Conservation (phyloP, 305 asterid species). For the Euphrasia arctica region DNA sequence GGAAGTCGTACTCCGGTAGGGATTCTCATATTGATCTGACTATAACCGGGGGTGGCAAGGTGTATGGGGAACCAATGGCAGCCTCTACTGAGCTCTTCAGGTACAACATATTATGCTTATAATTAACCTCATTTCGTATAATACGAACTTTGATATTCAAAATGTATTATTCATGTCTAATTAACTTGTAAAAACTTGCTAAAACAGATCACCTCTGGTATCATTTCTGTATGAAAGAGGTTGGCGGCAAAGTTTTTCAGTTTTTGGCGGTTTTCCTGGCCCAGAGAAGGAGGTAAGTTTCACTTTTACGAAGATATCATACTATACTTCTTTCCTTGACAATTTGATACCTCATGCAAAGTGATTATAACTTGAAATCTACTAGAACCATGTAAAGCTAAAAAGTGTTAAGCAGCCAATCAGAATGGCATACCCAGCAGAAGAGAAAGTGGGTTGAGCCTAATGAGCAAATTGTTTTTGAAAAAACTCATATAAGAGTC, state of each 20-base stretch:
- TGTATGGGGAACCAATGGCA: conserved; percentile 63
- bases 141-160: conserved; percentile 8
- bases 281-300: conserved; percentile 70
- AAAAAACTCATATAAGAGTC: too few species aligned
- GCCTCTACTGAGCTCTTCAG: conserved; percentile 84
- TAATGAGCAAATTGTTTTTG: too few species aligned
- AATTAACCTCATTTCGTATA: neutral
- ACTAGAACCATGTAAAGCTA: neutral
- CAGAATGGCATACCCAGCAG: too few species aligned
- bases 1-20: conserved; percentile 53
- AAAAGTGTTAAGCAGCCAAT: neutral
- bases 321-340: conserved; percentile 12
- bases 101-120: conserved; percentile 26
- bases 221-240: conserved; percentile 91
- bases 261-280: conserved; percentile 86
- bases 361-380: conserved; percentile 2
- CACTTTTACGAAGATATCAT: neutral
- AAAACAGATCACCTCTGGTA: conserved; percentile 54
- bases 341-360: conserved; percentile 14
- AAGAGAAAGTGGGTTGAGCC: too few species aligned
- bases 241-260: conserved; percentile 75
- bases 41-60: conserved; percentile 51
- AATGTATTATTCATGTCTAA: conserved; percentile 14
- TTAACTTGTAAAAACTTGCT: conserved; percentile 17
- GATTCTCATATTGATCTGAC: conserved; percentile 68